Percentiles rank a stretch among this genome's conserved stretches.
Conservation (phyloP, 108 stramenopile species). For the Fragilariopsis cylindrus region DNA sequence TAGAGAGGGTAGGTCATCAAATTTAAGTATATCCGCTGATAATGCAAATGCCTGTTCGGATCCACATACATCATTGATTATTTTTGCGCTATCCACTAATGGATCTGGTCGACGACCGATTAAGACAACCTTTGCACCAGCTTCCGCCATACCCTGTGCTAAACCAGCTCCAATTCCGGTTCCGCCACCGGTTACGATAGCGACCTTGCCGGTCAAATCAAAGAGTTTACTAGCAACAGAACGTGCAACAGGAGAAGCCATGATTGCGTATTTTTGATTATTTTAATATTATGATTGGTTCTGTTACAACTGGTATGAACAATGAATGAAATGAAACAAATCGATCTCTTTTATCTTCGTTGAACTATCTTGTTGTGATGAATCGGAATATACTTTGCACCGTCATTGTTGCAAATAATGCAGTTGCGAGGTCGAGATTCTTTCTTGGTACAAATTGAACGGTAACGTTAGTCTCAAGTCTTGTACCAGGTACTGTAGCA, state of each 20-base stretch:
- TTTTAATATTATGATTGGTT: neutral
- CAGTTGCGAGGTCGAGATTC: no score
- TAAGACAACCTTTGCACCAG: slow-evolving; percentile 15
- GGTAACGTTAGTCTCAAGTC: no score
- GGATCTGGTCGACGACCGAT: slow-evolving; percentile 7
- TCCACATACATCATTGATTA: slow-evolving; percentile 12
- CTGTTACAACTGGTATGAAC: no score
- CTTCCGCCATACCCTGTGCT: slow-evolving; percentile 13
- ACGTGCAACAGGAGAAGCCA: slow-evolving; percentile 1
- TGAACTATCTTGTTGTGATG: no score
- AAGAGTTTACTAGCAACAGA: slow-evolving; percentile 27
- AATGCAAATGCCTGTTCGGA: slow-evolving; percentile 7
- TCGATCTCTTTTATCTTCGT: no score
- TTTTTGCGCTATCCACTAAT: neutral
- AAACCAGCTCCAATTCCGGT: slow-evolving; percentile 53
- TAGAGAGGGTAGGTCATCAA: neutral
- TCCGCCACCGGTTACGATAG: slow-evolving; percentile 66
- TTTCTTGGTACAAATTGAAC: no score
- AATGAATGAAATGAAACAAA: no score
- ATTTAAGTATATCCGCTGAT: slow-evolving; percentile 8
- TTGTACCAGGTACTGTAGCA: no score
- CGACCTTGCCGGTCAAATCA: slow-evolving; percentile 54
- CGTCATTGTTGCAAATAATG: no score
- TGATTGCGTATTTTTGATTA: neutral
- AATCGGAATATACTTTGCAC: no score